phyloP scores from a whole-genome alignment of 768 basidiomycete genomes.

The Gymnopilus junonius region DNA sequence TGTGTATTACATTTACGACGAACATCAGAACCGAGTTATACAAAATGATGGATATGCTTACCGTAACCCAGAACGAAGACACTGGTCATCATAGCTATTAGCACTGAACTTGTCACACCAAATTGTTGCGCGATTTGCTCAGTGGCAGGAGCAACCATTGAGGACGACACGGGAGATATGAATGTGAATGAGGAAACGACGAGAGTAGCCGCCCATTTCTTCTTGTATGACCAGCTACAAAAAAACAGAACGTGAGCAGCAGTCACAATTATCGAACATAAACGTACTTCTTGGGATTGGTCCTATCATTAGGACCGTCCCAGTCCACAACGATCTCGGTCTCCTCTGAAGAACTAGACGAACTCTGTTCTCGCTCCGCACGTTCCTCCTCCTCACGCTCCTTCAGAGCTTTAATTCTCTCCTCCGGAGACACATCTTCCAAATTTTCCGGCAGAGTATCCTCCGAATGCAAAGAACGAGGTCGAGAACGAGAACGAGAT shows the following conservation, averaged over 20 bases:
- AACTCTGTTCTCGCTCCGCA: background rate
- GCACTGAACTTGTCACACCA: slow-evolving; percentile 50
- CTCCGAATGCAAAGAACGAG: too few species aligned
- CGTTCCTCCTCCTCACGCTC: background rate
- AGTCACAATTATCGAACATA: background rate
- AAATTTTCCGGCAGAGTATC: background rate
- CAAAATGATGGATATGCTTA: slow-evolving; percentile 26
- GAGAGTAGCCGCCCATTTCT: slow-evolving; percentile 69
- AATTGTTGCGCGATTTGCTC: slow-evolving; percentile 55
- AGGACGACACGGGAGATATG: slow-evolving; percentile 70
- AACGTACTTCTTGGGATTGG: slow-evolving; percentile 62
- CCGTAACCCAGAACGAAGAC: slow-evolving; percentile 61
- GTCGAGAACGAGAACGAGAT: background rate
- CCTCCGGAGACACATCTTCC: background rate
- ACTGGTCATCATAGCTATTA: slow-evolving; percentile 62
- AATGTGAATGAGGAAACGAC: slow-evolving; percentile 72
- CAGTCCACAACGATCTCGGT: slow-evolving; percentile 53
- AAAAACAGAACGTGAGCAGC: background rate
- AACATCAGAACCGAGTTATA: background rate
- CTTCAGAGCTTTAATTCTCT: background rate
- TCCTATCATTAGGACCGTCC: slow-evolving; percentile 64
- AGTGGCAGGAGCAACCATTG: slow-evolving; percentile 74
- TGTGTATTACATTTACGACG: slow-evolving; percentile 21
- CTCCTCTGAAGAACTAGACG: background rate
- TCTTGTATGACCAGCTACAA: slow-evolving; percentile 55